A percentile compares a stretch with the other conserved stretches of the same genome.
These are phyloP conservation scores for Metarhizium album DNA, from an alignment of 2,329 filamentous ascomycete genomes.

Conservation along the genomic window DNA sequence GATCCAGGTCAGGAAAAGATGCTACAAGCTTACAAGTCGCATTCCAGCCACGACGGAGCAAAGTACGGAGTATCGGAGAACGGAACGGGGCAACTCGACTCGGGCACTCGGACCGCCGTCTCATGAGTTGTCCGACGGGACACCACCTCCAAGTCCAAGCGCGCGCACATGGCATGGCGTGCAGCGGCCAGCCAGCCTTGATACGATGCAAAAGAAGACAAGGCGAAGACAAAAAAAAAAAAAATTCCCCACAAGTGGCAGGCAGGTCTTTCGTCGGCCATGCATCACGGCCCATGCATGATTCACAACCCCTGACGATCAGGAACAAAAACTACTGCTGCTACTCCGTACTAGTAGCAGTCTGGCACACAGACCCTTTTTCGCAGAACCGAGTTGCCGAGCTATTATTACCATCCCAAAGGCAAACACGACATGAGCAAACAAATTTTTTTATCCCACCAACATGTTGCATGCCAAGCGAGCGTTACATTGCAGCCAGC, in stretches of 20 bases:
- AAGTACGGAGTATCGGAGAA: no score
- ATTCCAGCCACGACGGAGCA: no score
- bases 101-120: no score
- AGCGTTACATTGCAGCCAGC: neutral
- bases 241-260: neutral
- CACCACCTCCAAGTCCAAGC: no score
- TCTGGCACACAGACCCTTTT: neutral
- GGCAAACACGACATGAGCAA: neutral
- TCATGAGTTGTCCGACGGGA: no score
- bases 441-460: neutral
- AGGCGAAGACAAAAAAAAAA: neutral
- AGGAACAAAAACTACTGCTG: no score
- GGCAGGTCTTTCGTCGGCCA: neutral
- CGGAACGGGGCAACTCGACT: no score
- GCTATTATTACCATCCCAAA: neutral
- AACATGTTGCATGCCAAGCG: neutral
- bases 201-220: neutral
- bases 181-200: no score
- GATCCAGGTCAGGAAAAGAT: no score
- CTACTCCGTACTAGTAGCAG: no score
- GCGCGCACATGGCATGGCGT: no score
- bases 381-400: neutral
- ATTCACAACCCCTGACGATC: neutral
- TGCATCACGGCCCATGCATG: neutral
- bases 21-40: no score